Percentiles rank a stretch among this genome's conserved stretches.
Conservation (phyloP, 108 stramenopile species). For the Skeletonema menzelii region DNA sequence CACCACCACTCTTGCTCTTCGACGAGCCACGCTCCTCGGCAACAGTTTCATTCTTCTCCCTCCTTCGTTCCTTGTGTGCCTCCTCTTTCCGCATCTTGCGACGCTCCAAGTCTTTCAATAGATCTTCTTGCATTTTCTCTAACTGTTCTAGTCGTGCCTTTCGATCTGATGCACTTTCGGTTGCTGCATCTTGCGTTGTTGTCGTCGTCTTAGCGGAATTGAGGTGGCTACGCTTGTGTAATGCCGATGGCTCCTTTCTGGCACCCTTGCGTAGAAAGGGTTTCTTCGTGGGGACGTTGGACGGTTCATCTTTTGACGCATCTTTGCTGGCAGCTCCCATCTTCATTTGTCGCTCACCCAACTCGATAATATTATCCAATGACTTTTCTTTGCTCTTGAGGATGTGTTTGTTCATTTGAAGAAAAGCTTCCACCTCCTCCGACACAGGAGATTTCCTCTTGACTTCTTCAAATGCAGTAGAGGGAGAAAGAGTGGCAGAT, state of each 20-base stretch:
- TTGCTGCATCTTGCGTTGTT: slow-evolving; percentile 1
- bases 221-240: slow-evolving; percentile 17
- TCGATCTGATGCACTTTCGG: slow-evolving; percentile 8
- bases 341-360: slow-evolving; percentile 6
- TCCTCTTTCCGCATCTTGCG: slow-evolving; percentile 33
- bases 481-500: neutral
- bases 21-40: neutral
- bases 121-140: slow-evolving; percentile 48
- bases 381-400: neutral
- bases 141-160: slow-evolving; percentile 32
- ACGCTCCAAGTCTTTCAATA: slow-evolving; percentile 26
- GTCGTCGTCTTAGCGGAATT: neutral
- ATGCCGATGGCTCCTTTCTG: slow-evolving; percentile 46
- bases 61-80: slow-evolving; percentile 31
- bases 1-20: neutral
- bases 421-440: neutral
- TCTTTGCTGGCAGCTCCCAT: neutral
- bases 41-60: neutral
- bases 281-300: neutral
- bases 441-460: neutral
- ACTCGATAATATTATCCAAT: neutral
- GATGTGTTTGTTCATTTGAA: neutral
- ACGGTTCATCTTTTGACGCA: neutral
- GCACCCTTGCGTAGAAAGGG: slow-evolving; percentile 30
- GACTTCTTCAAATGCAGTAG: neutral